Evolutionary conservation across 2,329 filamentous ascomycete species (phyloP).

Genomic region (Colletotrichum acutatum): DNA sequence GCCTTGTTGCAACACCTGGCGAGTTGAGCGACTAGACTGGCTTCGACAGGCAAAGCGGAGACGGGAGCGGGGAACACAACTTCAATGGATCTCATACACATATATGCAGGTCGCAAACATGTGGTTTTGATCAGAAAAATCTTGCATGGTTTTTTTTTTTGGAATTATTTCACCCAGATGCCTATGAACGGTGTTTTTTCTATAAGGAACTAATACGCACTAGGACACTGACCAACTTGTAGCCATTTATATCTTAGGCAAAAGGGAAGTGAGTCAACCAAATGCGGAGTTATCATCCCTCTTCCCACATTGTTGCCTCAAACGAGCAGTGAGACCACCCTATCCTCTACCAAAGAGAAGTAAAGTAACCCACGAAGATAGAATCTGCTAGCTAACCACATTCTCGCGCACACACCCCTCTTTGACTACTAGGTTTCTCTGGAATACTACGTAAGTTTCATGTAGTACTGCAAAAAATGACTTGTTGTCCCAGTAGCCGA

Average conservation of each 20-base stretch:
- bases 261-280: neutral
- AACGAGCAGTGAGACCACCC: neutral
- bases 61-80: neutral
- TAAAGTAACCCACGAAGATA: too few species aligned
- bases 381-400: too few species aligned
- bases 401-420: too few species aligned
- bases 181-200: neutral
- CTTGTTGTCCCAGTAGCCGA: too few species aligned
- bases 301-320: neutral
- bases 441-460: too few species aligned
- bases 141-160: neutral
- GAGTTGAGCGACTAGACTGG: rapidly evolving
- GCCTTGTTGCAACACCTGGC: rapidly evolving
- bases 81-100: neutral
- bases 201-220: neutral
- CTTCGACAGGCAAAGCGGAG: neutral
- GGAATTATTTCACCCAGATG: neutral
- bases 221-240: neutral
- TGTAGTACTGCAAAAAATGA: too few species aligned
- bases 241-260: neutral
- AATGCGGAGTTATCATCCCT: neutral
- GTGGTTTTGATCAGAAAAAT: neutral
- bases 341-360: neutral
- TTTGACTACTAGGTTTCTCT: too few species aligned
- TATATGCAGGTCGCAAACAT: neutral